phyloP scores from a whole-genome alignment of 208 protist genomes.

The Dictyostelium gargantuum region DNA sequence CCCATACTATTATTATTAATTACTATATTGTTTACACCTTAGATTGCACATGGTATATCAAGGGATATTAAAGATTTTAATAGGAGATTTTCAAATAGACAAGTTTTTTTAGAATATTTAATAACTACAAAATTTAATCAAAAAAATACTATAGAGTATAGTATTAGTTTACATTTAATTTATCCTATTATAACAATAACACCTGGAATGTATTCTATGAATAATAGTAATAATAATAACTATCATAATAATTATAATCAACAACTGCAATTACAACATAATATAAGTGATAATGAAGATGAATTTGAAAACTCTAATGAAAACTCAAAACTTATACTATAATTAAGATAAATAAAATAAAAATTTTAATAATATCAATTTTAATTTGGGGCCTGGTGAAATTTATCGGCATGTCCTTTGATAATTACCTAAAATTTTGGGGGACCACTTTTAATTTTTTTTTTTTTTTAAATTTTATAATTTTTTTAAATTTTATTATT shows the following conservation, averaged over 20 bases:
- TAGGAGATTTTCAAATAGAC: neutral
- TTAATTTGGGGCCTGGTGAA: too few relatives aligned
- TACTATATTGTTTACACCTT: neutral
- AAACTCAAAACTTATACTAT: neutral
- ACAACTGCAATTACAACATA: neutral
- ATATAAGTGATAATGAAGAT: neutral
- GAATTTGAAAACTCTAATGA: neutral
- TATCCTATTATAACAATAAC: neutral
- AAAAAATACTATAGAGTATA: neutral
- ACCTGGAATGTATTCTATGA: neutral
- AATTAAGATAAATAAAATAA: too few relatives aligned
- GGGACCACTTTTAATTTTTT: neutral
- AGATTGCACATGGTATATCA: neutral
- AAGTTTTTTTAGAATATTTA: neutral
- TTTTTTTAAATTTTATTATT: too few relatives aligned
- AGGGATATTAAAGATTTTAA: neutral
- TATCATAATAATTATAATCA: neutral
- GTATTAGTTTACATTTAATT: neutral
- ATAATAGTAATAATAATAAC: neutral
- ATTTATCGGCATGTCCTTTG: too few relatives aligned
- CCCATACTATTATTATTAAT: too few relatives aligned
- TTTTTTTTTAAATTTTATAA: too few relatives aligned
- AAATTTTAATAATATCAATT: too few relatives aligned
- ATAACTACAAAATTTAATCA: neutral
- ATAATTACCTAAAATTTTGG: too few relatives aligned